These are phyloP conservation scores for Globisporangium solare DNA, from an alignment of 352 stramenopile species.

Conservation along the genomic window DNA sequence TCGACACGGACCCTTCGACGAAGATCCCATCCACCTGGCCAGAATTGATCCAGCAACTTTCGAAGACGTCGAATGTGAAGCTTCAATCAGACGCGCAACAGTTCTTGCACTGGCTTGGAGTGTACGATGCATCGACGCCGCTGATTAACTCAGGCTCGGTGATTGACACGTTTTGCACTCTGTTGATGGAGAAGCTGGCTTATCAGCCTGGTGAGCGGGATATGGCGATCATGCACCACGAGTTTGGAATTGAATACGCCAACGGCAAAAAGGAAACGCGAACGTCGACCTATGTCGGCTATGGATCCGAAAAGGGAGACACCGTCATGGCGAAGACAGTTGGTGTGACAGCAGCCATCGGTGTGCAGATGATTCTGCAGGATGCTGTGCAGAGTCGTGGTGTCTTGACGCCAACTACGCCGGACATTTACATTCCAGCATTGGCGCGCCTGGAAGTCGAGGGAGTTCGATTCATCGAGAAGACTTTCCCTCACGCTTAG, in stretches of 20 bases:
- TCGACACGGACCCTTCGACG: slow-evolving; percentile 62
- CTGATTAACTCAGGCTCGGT: slow-evolving; percentile 51
- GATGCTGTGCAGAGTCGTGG: slow-evolving; percentile 78
- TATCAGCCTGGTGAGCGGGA: slow-evolving; percentile 91
- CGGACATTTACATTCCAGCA: slow-evolving; percentile 87
- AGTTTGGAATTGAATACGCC: slow-evolving; percentile 76
- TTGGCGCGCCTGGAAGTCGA: slow-evolving; percentile 83
- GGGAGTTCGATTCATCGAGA: slow-evolving; percentile 85
- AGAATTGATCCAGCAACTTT: slow-evolving; percentile 70
- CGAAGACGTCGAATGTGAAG: slow-evolving; percentile 25
- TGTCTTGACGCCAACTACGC: slow-evolving; percentile 87
- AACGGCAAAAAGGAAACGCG: slow-evolving; percentile 85
- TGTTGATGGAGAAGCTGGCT: slow-evolving; percentile 88
- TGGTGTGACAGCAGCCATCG: slow-evolving; percentile 91
- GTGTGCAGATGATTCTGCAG: slow-evolving; percentile 92
- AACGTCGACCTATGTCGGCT: slow-evolving; percentile 89
- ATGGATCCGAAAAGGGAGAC: slow-evolving; percentile 86
- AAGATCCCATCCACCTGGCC: slow-evolving; percentile 69
- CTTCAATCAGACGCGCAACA: slow-evolving; percentile 48
- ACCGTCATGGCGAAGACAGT: slow-evolving; percentile 96
- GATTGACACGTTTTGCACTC: slow-evolving; percentile 80
- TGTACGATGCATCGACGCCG: slow-evolving; percentile 47
- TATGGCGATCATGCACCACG: slow-evolving; percentile 94
- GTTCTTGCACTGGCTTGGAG: slow-evolving; percentile 79
- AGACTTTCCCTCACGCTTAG: slow-evolving; percentile 44